These are phyloP conservation scores for Alternaria ethzedia DNA, from an alignment of 2,329 filamentous ascomycete species.

Conservation along the genomic window DNA sequence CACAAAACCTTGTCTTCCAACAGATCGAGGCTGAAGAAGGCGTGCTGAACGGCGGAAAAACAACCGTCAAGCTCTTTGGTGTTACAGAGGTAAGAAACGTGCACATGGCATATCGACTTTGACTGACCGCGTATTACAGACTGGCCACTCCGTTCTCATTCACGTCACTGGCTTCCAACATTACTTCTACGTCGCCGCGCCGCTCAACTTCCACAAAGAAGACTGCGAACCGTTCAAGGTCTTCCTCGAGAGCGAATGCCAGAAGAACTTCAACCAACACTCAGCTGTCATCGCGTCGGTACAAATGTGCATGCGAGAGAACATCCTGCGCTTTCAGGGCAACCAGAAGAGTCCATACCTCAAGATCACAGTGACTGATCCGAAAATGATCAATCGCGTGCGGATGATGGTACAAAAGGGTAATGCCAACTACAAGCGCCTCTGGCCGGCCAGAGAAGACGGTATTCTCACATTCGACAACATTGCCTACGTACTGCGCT, in stretches of 20 bases:
- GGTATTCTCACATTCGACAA: conserved; percentile 93
- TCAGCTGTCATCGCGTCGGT: conserved; percentile 80
- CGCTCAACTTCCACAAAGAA: conserved; percentile 76
- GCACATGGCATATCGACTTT: background rate
- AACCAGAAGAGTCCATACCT: conserved; percentile 91
- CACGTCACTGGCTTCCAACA: conserved; percentile 97
- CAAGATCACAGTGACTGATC: conserved; percentile 91
- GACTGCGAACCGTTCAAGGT: conserved; percentile 81
- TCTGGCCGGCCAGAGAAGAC: conserved; percentile 71
- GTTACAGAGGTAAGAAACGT: conserved; percentile 72
- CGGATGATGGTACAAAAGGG: conserved; percentile 77
- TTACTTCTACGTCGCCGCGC: conserved; percentile 92
- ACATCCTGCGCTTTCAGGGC: conserved; percentile 92
- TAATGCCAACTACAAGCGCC: conserved; percentile 83
- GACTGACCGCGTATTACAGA: conserved; percentile 45
- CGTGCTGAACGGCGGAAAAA: conserved; percentile 74
- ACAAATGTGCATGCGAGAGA: conserved; percentile 82
- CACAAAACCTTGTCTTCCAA: conserved; percentile 83
- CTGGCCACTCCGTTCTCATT: conserved; percentile 88
- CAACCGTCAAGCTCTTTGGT: conserved; percentile 90
- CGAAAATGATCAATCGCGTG: conserved; percentile 79
- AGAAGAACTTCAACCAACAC: conserved; percentile 60
- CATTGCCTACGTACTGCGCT: conserved; percentile 91
- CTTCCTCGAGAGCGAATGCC: conserved; percentile 80
- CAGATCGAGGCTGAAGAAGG: conserved; percentile 96